These are phyloP conservation scores for Erucastrum elatum DNA, from an alignment of 345 rosid genomes.

Conservation along the genomic window DNA sequence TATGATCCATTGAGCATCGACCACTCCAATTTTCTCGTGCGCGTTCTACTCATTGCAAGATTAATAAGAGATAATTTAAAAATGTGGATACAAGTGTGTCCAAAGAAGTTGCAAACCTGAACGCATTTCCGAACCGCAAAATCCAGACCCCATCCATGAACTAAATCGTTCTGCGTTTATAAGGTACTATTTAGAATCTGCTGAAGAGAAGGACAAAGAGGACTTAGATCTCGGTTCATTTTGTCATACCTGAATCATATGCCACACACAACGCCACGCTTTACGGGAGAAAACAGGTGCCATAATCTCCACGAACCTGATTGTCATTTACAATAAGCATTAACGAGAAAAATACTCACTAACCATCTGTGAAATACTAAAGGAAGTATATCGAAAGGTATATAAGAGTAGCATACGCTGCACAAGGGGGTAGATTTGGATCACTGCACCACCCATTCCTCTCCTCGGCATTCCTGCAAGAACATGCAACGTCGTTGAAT, in stretches of 20 bases:
- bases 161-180: slow-evolving; percentile 61
- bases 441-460: slow-evolving; percentile 83
- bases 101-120: slow-evolving; percentile 45
- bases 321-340: slow-evolving; percentile 6
- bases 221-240: slow-evolving; percentile 1
- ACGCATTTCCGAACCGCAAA: slow-evolving; percentile 69
- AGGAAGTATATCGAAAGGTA: background rate
- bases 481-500: background rate
- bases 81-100: no score
- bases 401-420: slow-evolving; percentile 65
- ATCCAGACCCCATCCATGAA: slow-evolving; percentile 85
- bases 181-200: background rate
- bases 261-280: slow-evolving; percentile 98
- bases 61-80: no score
- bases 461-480: slow-evolving; percentile 70
- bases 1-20: slow-evolving; percentile 71
- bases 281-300: slow-evolving; percentile 90
- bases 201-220: background rate
- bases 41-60: no score
- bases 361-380: background rate
- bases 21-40: slow-evolving; percentile 71
- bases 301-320: slow-evolving; percentile 97
- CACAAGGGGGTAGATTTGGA: slow-evolving; percentile 90
- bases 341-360: background rate
- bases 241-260: slow-evolving; percentile 79